Base-by-base conservation (phyloP, 495 filamentous ascomycete species). In the Penicillium flavigenum region DNA sequence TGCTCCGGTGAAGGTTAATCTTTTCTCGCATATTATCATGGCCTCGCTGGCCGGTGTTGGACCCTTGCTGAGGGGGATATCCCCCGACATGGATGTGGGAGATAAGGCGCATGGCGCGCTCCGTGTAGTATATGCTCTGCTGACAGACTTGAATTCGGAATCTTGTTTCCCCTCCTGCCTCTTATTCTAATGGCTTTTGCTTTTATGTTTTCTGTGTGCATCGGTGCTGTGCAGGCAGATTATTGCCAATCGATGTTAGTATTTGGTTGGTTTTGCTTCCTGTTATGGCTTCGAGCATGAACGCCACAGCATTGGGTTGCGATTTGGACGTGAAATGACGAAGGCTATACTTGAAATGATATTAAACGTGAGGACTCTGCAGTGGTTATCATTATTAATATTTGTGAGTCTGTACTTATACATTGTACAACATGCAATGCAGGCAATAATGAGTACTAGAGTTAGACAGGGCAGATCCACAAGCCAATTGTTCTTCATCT, bases 71-170 rank as follows among this genome's bases (percentile, higher is more conserved):
- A 20, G 16, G 39, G 27, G 29, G 42, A 44, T 54, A 54, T 54
- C 39, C 51, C 29, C 51, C 51, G 51, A 24, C 32, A 38, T 52
- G 26, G 27, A 17, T 31, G 29, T 3, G 31, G 12, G 48, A 39
- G 32, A 51, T 39, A 38, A 22, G 32, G 32, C 48, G 48, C 5
- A 24, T 47, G 48, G 29, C 47, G 29, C 47, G 29, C 17, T 31
- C 19, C 8, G 22, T 9, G 31, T 16, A 27, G 32, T 51, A 51
- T 41, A 11, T 45, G 22, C 43, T 14, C 46, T 34, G 46, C 27
- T 31, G 31, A 17, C 27, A 51, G 31, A 38, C 16, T 10, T 16
- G 14, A 16, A n/a, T 26, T 12, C 29, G 51, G 39, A 44, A 44
- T 34, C 39, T 26, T 31, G 39, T 24, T 54, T 45, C 10, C 38